phyloP scores from a whole-genome alignment of 1,139 yeast species.

The Entelexis paramagnoliae region DNA sequence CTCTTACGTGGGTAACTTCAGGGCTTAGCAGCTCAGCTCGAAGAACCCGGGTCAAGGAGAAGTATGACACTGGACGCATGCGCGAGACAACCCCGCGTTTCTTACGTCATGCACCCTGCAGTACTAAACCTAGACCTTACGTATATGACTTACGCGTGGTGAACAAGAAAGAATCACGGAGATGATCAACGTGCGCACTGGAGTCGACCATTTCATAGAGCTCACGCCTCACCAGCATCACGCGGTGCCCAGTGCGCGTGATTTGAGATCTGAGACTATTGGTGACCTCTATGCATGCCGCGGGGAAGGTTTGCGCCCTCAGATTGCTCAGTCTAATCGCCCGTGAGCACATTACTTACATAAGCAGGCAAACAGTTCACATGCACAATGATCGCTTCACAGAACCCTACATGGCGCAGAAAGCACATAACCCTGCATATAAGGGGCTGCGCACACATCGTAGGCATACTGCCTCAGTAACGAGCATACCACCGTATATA shows the following conservation, averaged over 20 bases:
- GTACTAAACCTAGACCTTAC: neutral
- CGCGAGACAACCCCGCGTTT: neutral
- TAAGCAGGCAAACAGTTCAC: neutral
- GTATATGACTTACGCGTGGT: neutral
- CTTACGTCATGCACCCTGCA: neutral
- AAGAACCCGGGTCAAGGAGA: too few relatives aligned
- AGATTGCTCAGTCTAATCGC: neutral
- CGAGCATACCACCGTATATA: neutral
- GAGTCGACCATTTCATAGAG: too few relatives aligned
- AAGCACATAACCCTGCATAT: neutral
- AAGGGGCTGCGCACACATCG: neutral
- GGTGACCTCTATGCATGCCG: too few relatives aligned
- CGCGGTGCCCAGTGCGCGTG: too few relatives aligned
- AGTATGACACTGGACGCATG: neutral
- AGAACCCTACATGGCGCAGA: neutral
- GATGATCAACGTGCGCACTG: too few relatives aligned
- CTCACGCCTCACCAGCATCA: too few relatives aligned
- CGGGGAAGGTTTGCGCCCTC: too few relatives aligned
- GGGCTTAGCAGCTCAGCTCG: neutral
- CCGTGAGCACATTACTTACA: neutral
- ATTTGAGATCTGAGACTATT: too few relatives aligned
- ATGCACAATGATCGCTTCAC: neutral
- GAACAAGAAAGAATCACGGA: too few relatives aligned
- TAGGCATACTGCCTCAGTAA: neutral
- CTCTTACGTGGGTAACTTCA: too few relatives aligned